These are phyloP conservation scores for Gossypium gossypioides DNA, from an alignment of 441 rosid genomes.

Conservation along the genomic window DNA sequence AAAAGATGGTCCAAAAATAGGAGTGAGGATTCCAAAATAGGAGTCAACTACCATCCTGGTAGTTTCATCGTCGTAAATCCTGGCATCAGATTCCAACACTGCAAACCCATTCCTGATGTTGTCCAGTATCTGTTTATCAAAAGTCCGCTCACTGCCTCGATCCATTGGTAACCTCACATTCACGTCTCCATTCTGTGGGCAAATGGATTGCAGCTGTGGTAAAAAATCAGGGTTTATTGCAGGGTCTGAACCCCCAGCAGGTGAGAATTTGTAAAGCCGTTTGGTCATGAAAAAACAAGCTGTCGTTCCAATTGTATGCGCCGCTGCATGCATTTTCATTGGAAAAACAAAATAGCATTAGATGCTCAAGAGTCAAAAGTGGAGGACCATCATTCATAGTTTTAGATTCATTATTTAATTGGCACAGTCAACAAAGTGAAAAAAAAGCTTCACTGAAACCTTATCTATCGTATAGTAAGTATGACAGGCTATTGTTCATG, in stretches of 20 bases:
- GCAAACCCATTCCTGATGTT: constrained; percentile 63
- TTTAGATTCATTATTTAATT: background rate
- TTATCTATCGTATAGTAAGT: background rate
- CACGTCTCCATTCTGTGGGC: constrained; percentile 46
- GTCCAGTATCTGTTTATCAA: constrained; percentile 50
- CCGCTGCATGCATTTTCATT: constrained; percentile 33
- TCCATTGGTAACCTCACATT: constrained; percentile 50
- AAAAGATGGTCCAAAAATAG: constrained; percentile 24
- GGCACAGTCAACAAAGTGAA: constrained; percentile 6
- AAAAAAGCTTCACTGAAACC: background rate
- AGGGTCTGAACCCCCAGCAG: constrained; percentile 47
- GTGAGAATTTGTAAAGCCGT: constrained; percentile 47
- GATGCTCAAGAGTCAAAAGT: background rate
- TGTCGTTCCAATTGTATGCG: constrained; percentile 74
- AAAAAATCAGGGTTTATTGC: constrained; percentile 43
- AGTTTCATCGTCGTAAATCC: constrained; percentile 43
- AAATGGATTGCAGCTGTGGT: constrained; percentile 31
- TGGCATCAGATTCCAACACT: constrained; percentile 61
- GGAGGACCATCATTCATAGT: background rate
- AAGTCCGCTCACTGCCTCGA: constrained; percentile 26
- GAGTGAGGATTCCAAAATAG: constrained; percentile 26
- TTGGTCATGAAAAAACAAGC: constrained; percentile 74
- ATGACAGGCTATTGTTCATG: background rate
- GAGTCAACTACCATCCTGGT: constrained; percentile 38
- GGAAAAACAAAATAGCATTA: background rate